These are phyloP conservation scores for Triticum monococcum DNA, from an alignment of 176 grass and related monocot genomes.

Conservation along the genomic window DNA sequence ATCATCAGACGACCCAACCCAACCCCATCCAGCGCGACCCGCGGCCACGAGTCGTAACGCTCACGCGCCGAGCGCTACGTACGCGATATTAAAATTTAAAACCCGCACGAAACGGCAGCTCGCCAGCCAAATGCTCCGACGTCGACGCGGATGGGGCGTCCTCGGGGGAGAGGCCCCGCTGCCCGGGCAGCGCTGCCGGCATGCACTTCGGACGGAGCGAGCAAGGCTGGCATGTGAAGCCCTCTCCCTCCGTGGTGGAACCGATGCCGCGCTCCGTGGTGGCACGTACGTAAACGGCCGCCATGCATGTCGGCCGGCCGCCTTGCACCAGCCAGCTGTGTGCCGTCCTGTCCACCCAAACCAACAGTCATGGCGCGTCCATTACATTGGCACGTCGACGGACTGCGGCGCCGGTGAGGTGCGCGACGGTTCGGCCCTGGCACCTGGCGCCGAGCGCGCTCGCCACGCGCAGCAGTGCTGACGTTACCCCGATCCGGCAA, in stretches of 20 bases:
- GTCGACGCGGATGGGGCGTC: conserved; percentile 3
- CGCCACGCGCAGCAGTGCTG: background rate
- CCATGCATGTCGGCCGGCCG: background rate
- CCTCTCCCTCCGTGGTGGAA: background rate
- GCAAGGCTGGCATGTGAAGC: background rate
- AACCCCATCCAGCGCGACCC: background rate
- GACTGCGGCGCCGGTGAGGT: background rate
- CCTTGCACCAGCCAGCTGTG: background rate
- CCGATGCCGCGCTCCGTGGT: background rate
- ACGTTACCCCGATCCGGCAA: too few relatives aligned
- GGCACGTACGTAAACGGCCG: background rate
- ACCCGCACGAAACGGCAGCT: conserved; percentile 12
- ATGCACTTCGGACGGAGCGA: background rate
- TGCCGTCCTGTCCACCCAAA: background rate
- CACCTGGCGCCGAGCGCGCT: background rate
- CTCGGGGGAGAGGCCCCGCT: background rate
- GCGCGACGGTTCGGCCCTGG: background rate
- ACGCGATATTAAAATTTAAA: background rate
- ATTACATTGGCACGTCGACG: background rate
- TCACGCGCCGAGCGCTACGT: background rate
- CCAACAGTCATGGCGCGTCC: background rate
- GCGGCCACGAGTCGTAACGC: background rate
- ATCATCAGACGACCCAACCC: too few relatives aligned
- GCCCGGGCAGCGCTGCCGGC: background rate
- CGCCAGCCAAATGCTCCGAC: background rate